Evolutionary conservation across 352 stramenopile genomes (phyloP).

Genomic region (Globisporangium lucens): DNA sequence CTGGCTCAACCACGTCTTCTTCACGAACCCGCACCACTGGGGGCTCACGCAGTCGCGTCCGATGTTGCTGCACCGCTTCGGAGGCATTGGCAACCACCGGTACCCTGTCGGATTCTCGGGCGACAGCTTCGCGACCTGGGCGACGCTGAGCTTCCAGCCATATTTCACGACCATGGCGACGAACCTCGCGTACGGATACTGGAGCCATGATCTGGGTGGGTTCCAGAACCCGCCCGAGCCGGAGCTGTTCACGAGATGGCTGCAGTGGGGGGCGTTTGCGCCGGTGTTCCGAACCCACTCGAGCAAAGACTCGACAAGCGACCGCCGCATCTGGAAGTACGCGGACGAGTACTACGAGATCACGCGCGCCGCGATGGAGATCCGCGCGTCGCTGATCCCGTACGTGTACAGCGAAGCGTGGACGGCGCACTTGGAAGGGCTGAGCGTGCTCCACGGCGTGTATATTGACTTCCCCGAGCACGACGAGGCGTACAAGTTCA

Average conservation of each 20-base stretch:
- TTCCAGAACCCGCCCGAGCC: slow-evolving; percentile 26
- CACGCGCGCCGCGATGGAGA: slow-evolving; percentile 24
- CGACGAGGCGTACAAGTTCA: slow-evolving; percentile 31
- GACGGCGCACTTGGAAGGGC: slow-evolving; percentile 22
- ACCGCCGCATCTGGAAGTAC: slow-evolving; percentile 38
- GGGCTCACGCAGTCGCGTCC: slow-evolving; percentile 18
- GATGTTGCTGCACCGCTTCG: slow-evolving; percentile 43
- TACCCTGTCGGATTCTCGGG: slow-evolving; percentile 56
- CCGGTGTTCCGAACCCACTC: slow-evolving; percentile 43
- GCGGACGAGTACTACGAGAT: slow-evolving; percentile 28
- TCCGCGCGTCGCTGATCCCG: slow-evolving; percentile 34
- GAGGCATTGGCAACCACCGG: slow-evolving; percentile 47
- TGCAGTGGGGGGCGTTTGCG: slow-evolving; percentile 41
- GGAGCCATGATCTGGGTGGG: slow-evolving; percentile 48
- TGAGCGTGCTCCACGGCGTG: slow-evolving; percentile 33
- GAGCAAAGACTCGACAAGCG: slow-evolving; percentile 25
- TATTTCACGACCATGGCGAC: slow-evolving; percentile 45
- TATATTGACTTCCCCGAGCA: slow-evolving; percentile 42
- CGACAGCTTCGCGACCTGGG: slow-evolving; percentile 37
- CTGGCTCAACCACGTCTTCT: slow-evolving; percentile 47
- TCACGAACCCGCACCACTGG: slow-evolving; percentile 35
- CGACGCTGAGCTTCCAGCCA: slow-evolving; percentile 36
- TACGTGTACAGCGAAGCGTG: slow-evolving; percentile 43
- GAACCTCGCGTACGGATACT: slow-evolving; percentile 49
- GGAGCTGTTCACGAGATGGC: slow-evolving; percentile 43